These are phyloP conservation scores for Vaccinium myrtillus DNA, from an alignment of 148 eudicot genomes.

Conservation along the genomic window DNA sequence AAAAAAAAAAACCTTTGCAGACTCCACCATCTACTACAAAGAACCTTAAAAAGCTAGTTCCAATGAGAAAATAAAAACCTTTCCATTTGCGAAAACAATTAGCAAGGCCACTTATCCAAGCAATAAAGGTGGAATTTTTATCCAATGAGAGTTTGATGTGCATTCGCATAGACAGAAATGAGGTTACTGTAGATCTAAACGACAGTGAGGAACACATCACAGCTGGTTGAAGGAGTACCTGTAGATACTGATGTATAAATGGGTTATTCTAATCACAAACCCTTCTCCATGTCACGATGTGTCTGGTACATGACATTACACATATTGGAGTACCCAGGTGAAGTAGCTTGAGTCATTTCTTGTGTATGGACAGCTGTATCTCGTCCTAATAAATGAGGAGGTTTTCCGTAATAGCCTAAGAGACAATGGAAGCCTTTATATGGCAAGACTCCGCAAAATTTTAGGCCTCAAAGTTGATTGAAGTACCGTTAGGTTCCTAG, in stretches of 20 bases:
- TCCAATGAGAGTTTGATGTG: not conserved
- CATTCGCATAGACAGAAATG: not conserved
- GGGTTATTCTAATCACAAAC: not conserved
- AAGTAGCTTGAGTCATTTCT: not conserved
- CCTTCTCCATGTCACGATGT: not conserved
- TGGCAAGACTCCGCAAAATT: not conserved
- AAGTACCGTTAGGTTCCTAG: slow-evolving; percentile 1
- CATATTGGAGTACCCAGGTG: not conserved
- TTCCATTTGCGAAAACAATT: not conserved
- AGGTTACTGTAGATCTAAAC: not conserved
- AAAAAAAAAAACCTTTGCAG: not conserved
- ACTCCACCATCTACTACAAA: not conserved
- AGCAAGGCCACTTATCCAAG: not conserved
- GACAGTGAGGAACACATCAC: not conserved
- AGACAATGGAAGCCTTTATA: not conserved
- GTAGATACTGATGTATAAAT: not conserved
- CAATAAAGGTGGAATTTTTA: not conserved
- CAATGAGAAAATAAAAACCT: not conserved
- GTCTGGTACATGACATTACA: not conserved
- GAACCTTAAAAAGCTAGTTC: not conserved
- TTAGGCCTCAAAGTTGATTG: not conserved
- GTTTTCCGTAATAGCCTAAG: not conserved
- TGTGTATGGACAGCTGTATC: not conserved
- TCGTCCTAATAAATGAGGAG: not conserved
- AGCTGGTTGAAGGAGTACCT: not conserved